These are phyloP conservation scores for Pythium monospermum DNA, from an alignment of 352 stramenopile genomes.

Conservation along the genomic window DNA sequence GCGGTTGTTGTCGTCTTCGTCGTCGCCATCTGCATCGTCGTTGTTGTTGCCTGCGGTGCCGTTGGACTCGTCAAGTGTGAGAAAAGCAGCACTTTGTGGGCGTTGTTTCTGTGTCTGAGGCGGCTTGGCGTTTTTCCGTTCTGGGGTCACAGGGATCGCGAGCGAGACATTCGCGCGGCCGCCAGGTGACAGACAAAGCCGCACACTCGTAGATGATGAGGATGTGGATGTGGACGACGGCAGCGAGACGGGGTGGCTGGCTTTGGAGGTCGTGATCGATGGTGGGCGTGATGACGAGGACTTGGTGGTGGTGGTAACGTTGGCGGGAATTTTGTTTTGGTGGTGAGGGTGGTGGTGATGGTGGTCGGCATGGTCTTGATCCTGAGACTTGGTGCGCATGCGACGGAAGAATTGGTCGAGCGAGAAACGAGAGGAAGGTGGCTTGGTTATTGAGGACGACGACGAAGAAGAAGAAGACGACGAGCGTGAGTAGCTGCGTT, in stretches of 20 bases:
- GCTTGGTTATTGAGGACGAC: not conserved
- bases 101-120: too few species aligned
- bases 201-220: conserved; percentile 3
- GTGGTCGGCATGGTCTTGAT: conserved; percentile 16
- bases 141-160: conserved; percentile 31
- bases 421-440: conserved; percentile 15
- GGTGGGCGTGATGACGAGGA: too few species aligned
- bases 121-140: conserved; percentile 2
- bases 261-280: not conserved
- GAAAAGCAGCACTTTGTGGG: too few species aligned
- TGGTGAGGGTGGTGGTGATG: not conserved
- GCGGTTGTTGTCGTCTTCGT: conserved; percentile 1
- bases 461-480: not conserved
- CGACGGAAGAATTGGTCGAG: conserved; percentile 21
- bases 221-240: not conserved
- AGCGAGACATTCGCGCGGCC: conserved; percentile 34
- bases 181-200: conserved; percentile 31
- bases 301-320: too few species aligned
- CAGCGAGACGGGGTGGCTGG: not conserved
- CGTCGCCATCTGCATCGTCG: not conserved
- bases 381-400: conserved; percentile 17
- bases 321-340: too few species aligned
- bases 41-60: conserved; percentile 1
- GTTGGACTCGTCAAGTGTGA: too few species aligned
- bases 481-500: conserved; percentile 17